A percentile compares a stretch with the other conserved stretches of the same genome.
These are phyloP conservation scores for Trametes villosa DNA, from an alignment of 768 basidiomycete genomes.

Conservation along the genomic window DNA sequence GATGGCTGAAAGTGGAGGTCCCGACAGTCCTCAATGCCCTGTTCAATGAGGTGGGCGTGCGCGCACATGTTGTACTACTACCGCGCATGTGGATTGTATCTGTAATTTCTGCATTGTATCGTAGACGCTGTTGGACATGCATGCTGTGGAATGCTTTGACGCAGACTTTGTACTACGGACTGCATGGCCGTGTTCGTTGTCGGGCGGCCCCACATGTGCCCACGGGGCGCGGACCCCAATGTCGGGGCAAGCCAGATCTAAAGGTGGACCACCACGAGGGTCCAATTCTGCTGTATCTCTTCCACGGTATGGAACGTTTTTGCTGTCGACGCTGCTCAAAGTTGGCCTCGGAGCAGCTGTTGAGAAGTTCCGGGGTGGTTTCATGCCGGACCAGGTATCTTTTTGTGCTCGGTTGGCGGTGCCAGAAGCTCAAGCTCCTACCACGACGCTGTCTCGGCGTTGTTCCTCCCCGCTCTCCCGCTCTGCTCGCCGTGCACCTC, in stretches of 20 bases:
- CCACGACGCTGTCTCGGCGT: constrained; percentile 10
- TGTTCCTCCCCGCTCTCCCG: neutral
- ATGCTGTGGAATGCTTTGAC: neutral
- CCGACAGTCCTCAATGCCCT: constrained; percentile 18
- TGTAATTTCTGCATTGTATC: neutral
- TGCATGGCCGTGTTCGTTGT: neutral
- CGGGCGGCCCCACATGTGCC: constrained; percentile 5
- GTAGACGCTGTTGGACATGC: too few relatives aligned
- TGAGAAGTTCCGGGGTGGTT: neutral
- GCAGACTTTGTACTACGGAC: neutral
- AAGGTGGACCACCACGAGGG: constrained; percentile 13
- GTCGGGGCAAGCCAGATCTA: neutral
- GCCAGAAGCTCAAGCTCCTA: constrained; percentile 16
- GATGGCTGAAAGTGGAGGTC: constrained; percentile 5
- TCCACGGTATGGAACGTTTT: constrained; percentile 1
- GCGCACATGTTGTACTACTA: neutral
- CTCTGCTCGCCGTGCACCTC: neutral
- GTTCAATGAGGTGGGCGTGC: constrained; percentile 17
- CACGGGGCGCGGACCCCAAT: constrained; percentile 6
- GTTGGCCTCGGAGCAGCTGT: neutral
- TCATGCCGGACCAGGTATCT: constrained; percentile 7
- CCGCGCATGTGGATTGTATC: neutral
- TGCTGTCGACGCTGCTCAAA: neutral
- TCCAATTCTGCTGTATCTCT: neutral
- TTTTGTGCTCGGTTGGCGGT: constrained; percentile 7